phyloP scores from a whole-genome alignment of 306 rosid genomes.

The Carpinus fangiana region DNA sequence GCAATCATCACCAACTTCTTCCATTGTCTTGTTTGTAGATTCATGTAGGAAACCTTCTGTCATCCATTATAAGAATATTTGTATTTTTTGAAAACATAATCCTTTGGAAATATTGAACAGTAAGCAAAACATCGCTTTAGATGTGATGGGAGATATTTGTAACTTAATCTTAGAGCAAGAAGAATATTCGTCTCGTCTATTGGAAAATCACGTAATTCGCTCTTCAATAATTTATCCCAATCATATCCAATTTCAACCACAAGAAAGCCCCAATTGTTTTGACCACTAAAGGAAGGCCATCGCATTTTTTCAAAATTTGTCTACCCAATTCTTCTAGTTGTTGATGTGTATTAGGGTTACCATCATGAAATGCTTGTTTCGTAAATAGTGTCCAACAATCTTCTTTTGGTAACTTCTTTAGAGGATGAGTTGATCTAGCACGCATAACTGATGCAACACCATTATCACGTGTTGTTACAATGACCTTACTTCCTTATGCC shows the following conservation, averaged over 20 bases:
- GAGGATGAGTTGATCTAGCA: slow-evolving; percentile 3
- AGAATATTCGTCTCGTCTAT: no score
- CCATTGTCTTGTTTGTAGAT: neutral
- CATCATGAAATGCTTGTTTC: slow-evolving; percentile 14
- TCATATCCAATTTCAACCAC: neutral
- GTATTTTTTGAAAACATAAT: slow-evolving; percentile 12
- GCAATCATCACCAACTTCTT: no score
- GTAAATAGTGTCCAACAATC: slow-evolving; percentile 28
- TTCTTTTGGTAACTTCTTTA: slow-evolving; percentile 10
- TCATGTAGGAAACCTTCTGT: slow-evolving; percentile 31
- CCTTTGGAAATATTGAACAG: slow-evolving; percentile 23
- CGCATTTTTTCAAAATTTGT: slow-evolving; percentile 28
- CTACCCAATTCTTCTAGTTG: slow-evolving; percentile 18
- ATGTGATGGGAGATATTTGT: no score
- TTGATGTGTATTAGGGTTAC: neutral
- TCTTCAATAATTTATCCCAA: slow-evolving; percentile 14
- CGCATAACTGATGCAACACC: slow-evolving; percentile 7
- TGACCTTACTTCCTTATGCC: slow-evolving; percentile 26
- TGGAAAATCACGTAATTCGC: slow-evolving; percentile 3
- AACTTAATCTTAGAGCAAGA: no score
- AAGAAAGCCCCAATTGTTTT: slow-evolving; percentile 32
- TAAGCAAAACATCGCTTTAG: no score
- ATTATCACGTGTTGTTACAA: slow-evolving; percentile 33
- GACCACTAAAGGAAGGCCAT: slow-evolving; percentile 36
- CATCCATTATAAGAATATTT: slow-evolving; percentile 25